Percentiles rank a stretch among this genome's conserved stretches.
Evolutionary conservation across 2,329 filamentous ascomycete genomes (phyloP).

Genomic region (Penicillium sclerotigenum): DNA sequence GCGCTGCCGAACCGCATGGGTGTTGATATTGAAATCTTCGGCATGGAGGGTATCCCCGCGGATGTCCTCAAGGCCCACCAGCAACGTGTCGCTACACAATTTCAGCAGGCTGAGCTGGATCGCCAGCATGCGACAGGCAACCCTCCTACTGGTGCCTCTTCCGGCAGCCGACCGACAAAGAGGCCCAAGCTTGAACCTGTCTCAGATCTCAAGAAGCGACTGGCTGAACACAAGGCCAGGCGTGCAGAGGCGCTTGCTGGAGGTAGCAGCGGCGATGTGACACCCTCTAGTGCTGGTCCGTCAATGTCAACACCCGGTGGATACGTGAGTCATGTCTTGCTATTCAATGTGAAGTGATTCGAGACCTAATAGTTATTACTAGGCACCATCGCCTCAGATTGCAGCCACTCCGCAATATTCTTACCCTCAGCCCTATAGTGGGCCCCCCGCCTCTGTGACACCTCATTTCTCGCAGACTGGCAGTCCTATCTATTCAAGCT

Average conservation of each 20-base stretch:
- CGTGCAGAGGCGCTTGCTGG: slow-evolving; percentile 59
- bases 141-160: slow-evolving; percentile 62
- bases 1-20: slow-evolving; percentile 80
- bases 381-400: slow-evolving; percentile 46
- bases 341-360: background rate
- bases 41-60: slow-evolving; percentile 93
- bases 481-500: slow-evolving; percentile 37
- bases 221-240: slow-evolving; percentile 73
- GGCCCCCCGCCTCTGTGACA: slow-evolving; percentile 30
- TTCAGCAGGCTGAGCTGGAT: slow-evolving; percentile 80
- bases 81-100: slow-evolving; percentile 79
- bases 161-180: slow-evolving; percentile 50
- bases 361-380: slow-evolving; percentile 6
- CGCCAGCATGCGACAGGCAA: slow-evolving; percentile 80
- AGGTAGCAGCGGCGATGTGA: slow-evolving; percentile 56
- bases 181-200: slow-evolving; percentile 69
- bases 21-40: slow-evolving; percentile 93
- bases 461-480: slow-evolving; percentile 43
- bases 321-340: slow-evolving; percentile 54
- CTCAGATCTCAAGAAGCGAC: slow-evolving; percentile 73
- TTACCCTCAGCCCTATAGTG: slow-evolving; percentile 44
- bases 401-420: slow-evolving; percentile 35
- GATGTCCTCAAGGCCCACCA: slow-evolving; percentile 80
- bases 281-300: slow-evolving; percentile 50
- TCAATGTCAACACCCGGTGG: slow-evolving; percentile 51